Base-by-base conservation (phyloP, 805 yeast species). In the Metschnikowia dekortorum region DNA sequence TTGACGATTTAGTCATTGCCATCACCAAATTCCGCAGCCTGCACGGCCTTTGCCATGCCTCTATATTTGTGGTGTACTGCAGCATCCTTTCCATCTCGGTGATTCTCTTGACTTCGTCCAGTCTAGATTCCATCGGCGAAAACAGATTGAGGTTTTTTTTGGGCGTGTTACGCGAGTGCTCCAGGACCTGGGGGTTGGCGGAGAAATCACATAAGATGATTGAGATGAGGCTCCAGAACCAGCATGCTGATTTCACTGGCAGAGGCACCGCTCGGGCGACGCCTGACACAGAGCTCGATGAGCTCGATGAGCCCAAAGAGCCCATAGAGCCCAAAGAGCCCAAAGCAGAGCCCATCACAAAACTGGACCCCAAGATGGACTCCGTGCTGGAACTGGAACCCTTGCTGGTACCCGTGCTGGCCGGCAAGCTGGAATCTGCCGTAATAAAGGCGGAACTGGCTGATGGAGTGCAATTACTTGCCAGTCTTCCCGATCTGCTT, bases 31-130 rank as follows among this genome's bases (percentile, higher is more conserved):
- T 77, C 55, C 61, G 66, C 42, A 53, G 53, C 13, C 62, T 63
- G 1, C 79, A 76, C 54, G 78, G 79, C 1, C 67, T 64, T 29
- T 60, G 69, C 29, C 62, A 72, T 41, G 72, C 73, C 3, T 77
- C 82, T 1, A 70, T 77, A 3, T 70, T 77, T 54, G 72, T 76
- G 39, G 75, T 78, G 2, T 78, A 78, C 56, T 70, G 79, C 48
- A 67, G 75, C 32, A 75, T 78, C 55, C 63, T 76, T 40, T 69
- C 78, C 11, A 70, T 75, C 8, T 74, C 79, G 11, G 70, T 74
- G 28, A 64, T 72, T 10, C 58, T 74, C 35, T 62, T 73, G 49
- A 64, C 71, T 9, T 67, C 68, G 40, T 62, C 69, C 6, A 56
- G 62, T 30, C 51, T 68, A 37, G 58, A 59, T 9, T 61, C 64